phyloP scores from a whole-genome alignment of 2,329 filamentous ascomycete species.

The Neofusicoccum umdonicola region DNA sequence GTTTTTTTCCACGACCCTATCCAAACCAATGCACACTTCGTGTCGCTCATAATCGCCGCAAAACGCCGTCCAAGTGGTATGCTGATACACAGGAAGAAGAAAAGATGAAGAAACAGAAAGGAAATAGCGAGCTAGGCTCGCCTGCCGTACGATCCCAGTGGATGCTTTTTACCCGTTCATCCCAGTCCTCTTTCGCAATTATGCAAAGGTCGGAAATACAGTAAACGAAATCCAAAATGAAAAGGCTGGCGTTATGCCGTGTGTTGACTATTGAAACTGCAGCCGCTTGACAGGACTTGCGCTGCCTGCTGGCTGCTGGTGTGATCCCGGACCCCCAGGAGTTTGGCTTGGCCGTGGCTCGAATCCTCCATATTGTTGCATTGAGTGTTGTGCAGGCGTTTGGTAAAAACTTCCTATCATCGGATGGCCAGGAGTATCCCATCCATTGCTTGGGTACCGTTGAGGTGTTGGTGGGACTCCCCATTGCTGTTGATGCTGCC shows the following conservation, averaged over 20 bases:
- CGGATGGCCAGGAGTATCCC: slow-evolving; percentile 7
- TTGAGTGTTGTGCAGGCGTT: slow-evolving; percentile 4
- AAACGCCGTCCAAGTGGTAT: slow-evolving; percentile 12
- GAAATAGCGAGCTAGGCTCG: background rate
- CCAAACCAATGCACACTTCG: background rate
- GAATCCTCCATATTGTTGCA: background rate
- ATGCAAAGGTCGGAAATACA: background rate
- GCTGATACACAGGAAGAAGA: slow-evolving; percentile 8
- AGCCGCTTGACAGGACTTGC: slow-evolving; percentile 7
- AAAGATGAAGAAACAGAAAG: background rate
- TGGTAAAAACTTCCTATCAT: slow-evolving; percentile 11
- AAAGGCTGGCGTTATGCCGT: background rate
- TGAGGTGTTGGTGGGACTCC: slow-evolving; percentile 7
- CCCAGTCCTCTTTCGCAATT: background rate
- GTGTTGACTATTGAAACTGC: background rate
- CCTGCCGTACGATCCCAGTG: background rate
- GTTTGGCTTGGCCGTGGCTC: slow-evolving; percentile 6
- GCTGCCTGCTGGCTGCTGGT: background rate
- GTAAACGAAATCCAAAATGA: background rate
- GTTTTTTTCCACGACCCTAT: background rate
- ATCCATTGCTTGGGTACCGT: background rate
- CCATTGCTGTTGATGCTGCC: background rate
- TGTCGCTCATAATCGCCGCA: background rate
- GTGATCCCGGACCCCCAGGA: background rate
- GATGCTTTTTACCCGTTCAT: background rate